phyloP scores from a whole-genome alignment of 768 basidiomycete genomes.

The Holtermannia corniformis region DNA sequence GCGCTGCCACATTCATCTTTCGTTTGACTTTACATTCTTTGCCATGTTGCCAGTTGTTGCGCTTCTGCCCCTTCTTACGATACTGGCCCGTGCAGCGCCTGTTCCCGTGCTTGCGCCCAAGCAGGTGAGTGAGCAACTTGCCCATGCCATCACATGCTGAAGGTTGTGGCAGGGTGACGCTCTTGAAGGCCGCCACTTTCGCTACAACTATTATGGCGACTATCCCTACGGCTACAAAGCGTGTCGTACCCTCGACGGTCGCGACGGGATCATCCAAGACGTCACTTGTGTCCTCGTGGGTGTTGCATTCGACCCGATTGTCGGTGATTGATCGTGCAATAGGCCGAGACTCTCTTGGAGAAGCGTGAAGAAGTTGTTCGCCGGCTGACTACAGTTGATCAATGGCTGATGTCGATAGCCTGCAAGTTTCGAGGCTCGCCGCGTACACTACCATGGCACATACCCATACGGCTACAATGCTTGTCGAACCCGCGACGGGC shows the following conservation, averaged over 20 bases:
- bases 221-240: not conserved
- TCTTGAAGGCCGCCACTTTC: not conserved
- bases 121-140: conserved; percentile 2
- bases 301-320: no score
- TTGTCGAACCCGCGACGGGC: no score
- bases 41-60: conserved; percentile 17
- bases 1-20: not conserved
- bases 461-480: no score
- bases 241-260: conserved; percentile 9
- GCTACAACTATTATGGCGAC: not conserved
- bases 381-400: no score
- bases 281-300: conserved; percentile 18
- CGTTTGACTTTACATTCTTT: not conserved
- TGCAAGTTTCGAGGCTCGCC: no score
- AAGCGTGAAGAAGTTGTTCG: no score
- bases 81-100: conserved; percentile 13
- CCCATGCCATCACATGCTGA: conserved; percentile 2
- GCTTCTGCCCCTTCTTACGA: conserved; percentile 17
- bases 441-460: no score
- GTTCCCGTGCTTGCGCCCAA: conserved; percentile 18
- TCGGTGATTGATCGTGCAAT: no score
- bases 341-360: no score
- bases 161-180: not conserved
- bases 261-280: conserved; percentile 14
- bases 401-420: no score